Percentiles rank a stretch among this genome's conserved stretches.
phyloP scores from a whole-genome alignment of 2,329 filamentous ascomycete species.

The Ophiostoma ulmi region DNA sequence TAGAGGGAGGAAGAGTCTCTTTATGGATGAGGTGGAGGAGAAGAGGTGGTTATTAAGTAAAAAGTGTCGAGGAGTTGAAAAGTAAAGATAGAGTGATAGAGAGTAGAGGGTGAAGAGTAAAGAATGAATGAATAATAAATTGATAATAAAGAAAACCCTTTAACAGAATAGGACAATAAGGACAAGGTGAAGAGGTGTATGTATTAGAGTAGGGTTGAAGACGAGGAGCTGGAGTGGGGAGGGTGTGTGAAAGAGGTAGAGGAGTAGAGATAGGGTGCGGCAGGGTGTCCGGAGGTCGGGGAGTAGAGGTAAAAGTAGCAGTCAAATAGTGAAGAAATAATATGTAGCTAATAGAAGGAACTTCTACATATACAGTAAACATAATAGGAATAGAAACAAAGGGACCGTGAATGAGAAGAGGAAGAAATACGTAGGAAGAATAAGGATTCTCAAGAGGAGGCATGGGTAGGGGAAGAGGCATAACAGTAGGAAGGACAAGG shows the following conservation, averaged over 20 bases:
- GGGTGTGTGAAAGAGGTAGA: conserved; percentile 5
- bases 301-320: neutral
- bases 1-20: neutral
- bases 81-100: neutral
- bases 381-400: neutral
- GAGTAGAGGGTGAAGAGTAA: neutral
- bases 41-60: neutral
- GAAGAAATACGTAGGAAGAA: neutral
- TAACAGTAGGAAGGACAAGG: neutral
- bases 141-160: neutral
- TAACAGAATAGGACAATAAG: neutral
- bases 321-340: neutral
- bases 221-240: conserved; percentile 11
- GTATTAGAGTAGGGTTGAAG: conserved; percentile 9
- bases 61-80: neutral
- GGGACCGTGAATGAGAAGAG: neutral
- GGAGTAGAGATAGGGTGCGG: neutral
- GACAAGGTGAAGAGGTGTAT: conserved; percentile 17
- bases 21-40: conserved; percentile 1
- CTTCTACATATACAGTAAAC: neutral
- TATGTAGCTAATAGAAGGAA: neutral
- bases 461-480: neutral
- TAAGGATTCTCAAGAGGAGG: neutral
- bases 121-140: conserved; percentile 13
- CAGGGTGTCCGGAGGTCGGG: neutral